A percentile compares a stretch with the other conserved stretches of the same genome.
These are phyloP conservation scores for Somion occarium DNA, from an alignment of 1,284 basidiomycete genomes.

Conservation along the genomic window DNA sequence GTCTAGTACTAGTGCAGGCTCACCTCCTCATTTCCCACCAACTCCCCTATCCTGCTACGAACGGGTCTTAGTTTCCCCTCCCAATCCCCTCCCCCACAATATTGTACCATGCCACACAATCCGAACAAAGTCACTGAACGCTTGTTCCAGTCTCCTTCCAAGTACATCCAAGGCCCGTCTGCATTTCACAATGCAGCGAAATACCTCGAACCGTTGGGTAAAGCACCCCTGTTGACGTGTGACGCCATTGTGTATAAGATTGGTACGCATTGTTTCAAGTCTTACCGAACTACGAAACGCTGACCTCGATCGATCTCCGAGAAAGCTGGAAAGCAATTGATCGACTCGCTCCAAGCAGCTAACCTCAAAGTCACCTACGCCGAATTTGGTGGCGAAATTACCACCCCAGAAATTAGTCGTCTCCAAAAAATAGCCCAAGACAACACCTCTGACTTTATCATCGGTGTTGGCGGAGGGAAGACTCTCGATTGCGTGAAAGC, in stretches of 20 bases:
- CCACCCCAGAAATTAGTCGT: conserved; percentile 27
- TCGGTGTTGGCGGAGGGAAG: conserved; percentile 31
- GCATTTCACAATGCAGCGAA: conserved; percentile 29
- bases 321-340: conserved; percentile 27
- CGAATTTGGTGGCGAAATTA: conserved; percentile 28
- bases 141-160: conserved; percentile 31
- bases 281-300: too few relatives aligned
- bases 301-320: too few relatives aligned
- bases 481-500: conserved; percentile 30
- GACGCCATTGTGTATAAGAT: conserved; percentile 30
- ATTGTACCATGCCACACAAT: conserved; percentile 27
- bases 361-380: conserved; percentile 25
- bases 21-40: too few relatives aligned
- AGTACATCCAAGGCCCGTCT: conserved; percentile 32
- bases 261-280: conserved; percentile 22
- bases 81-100: too few relatives aligned
- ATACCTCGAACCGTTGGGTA: conserved; percentile 26
- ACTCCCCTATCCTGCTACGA: too few relatives aligned
- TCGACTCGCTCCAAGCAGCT: conserved; percentile 18
- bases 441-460: conserved; percentile 25
- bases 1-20: too few relatives aligned
- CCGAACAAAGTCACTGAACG: conserved; percentile 28
- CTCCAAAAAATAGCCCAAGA: conserved; percentile 19
- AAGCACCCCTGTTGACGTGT: conserved; percentile 23
- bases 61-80: too few relatives aligned